phyloP scores from a whole-genome alignment of 1,139 yeast species.

The Blastobotrys arbuscula region DNA sequence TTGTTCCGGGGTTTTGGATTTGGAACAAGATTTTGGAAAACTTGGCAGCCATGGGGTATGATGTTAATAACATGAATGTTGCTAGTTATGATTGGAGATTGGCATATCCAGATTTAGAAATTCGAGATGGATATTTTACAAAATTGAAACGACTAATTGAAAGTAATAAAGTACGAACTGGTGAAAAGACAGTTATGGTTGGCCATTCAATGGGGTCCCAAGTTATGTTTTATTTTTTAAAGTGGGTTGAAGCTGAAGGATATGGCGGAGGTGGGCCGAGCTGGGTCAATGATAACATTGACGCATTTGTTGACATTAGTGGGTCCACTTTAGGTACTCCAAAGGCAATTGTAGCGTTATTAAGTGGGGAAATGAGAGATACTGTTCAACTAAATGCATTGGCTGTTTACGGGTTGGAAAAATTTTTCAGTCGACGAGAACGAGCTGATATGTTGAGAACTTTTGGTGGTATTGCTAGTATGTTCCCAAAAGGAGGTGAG shows the following conservation, averaged over 20 bases:
- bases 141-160: conserved; percentile 72
- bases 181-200: conserved; percentile 69
- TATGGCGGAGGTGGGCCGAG: conserved; percentile 82
- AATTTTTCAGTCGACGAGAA: conserved; percentile 84
- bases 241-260: conserved; percentile 86
- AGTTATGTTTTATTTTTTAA: conserved; percentile 75
- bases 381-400: conserved; percentile 89
- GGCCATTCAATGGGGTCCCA: conserved; percentile 99
- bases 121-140: conserved; percentile 77
- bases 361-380: conserved; percentile 97
- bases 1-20: conserved; percentile 96
- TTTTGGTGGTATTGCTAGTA: conserved; percentile 91
- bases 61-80: conserved; percentile 80
- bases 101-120: conserved; percentile 81
- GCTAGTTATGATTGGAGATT: conserved; percentile 97
- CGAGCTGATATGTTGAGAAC: conserved; percentile 77
- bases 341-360: conserved; percentile 80
- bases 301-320: conserved; percentile 75
- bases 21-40: conserved; percentile 95
- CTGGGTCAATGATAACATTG: conserved; percentile 85
- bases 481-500: conserved; percentile 95
- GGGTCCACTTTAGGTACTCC: conserved; percentile 93
- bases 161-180: conserved; percentile 43
- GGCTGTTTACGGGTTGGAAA: conserved; percentile 91
- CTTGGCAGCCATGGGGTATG: conserved; percentile 89